These are phyloP conservation scores for Carallia brachiata DNA, from an alignment of 345 rosid species.

Conservation along the genomic window DNA sequence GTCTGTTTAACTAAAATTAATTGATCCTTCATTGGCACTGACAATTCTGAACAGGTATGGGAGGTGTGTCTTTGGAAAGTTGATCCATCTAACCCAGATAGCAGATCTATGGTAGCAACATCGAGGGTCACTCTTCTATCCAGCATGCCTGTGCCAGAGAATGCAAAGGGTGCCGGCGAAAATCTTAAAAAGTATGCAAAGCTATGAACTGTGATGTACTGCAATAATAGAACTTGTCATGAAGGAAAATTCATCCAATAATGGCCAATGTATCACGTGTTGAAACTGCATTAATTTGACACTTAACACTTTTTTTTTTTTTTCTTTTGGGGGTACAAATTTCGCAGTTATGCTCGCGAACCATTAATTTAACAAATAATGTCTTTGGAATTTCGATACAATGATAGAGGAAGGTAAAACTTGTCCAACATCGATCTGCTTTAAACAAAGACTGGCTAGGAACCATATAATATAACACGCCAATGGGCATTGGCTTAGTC, in stretches of 20 bases:
- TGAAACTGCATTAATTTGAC: too few species aligned
- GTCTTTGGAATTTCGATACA: too few species aligned
- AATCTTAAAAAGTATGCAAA: constrained; percentile 50
- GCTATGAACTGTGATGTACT: constrained; percentile 31
- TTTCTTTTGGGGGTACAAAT: too few species aligned
- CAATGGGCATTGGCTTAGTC: too few species aligned
- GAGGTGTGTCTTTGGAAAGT: constrained; percentile 70
- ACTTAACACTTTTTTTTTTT: too few species aligned
- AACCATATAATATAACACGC: too few species aligned
- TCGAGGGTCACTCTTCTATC: constrained; percentile 68
- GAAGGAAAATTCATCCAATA: not conserved
- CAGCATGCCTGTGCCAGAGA: constrained; percentile 72
- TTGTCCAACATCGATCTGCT: too few species aligned
- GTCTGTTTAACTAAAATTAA: not conserved
- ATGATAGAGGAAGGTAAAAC: too few species aligned
- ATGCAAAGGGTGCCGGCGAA: constrained; percentile 48
- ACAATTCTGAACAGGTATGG: constrained; percentile 59
- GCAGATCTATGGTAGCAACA: constrained; percentile 46
- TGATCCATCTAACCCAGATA: constrained; percentile 35
- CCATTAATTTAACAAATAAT: too few species aligned
- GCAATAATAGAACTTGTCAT: too few species aligned
- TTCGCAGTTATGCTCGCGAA: too few species aligned
- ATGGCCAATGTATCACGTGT: not conserved
- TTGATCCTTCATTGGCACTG: not conserved
- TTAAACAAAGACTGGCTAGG: too few species aligned